phyloP scores from a whole-genome alignment of 495 filamentous ascomycete genomes.

The Chaetomium tenue region DNA sequence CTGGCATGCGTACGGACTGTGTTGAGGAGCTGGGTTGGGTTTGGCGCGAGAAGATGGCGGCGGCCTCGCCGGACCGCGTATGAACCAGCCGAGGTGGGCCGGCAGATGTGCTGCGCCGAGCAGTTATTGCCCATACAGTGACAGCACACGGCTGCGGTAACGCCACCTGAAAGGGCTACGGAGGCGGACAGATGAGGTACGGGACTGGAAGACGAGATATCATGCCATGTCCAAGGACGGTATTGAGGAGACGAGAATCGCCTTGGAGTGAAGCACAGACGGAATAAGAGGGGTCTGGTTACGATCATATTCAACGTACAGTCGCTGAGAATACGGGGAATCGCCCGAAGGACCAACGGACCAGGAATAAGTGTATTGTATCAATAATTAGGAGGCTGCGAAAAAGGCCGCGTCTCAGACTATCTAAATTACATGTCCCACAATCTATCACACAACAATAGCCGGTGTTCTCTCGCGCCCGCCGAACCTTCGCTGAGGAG shows the following conservation, averaged over 20 bases:
- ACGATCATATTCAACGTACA: neutral
- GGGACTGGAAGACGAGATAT: neutral
- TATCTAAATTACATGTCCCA: neutral
- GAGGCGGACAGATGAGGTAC: neutral
- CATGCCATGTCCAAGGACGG: neutral
- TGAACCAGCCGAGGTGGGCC: no score
- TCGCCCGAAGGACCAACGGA: neutral
- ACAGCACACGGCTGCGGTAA: neutral
- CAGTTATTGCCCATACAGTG: neutral
- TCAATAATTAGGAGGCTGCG: neutral
- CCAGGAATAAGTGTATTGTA: neutral
- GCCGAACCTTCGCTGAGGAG: neutral
- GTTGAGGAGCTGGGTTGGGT: no score
- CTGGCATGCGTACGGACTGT: no score
- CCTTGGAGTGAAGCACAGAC: neutral
- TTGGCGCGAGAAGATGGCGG: no score
- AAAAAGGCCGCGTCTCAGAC: neutral
- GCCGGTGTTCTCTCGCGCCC: neutral
- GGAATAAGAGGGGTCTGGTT: neutral
- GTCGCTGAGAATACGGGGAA: neutral
- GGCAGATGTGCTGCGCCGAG: no score
- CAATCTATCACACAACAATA: neutral
- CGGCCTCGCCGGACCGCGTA: no score
- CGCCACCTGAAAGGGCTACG: neutral
- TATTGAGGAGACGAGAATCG: neutral